Base-by-base conservation (phyloP, 2,329 filamentous ascomycete genomes). In the Tolypocladium cylindrosporum region DNA sequence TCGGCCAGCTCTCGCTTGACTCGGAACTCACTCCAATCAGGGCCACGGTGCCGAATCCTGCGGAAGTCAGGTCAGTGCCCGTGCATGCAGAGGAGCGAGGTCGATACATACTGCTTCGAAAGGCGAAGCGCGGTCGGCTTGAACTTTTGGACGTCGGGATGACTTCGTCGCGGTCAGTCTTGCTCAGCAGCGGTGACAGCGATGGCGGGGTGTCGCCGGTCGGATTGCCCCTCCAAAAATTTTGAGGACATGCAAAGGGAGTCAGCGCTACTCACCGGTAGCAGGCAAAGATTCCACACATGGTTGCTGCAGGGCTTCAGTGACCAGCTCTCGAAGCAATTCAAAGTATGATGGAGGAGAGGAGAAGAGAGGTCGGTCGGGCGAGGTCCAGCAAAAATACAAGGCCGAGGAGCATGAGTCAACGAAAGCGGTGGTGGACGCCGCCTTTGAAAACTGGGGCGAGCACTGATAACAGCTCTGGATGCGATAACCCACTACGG, bases 231-330 rank as follows among this genome's bases (percentile, higher is more conserved):
- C 65, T 67, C 63, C 68, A 64, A 64, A 67, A 66, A 57, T 57
- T 57, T 56, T 57, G 55, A 55, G n/a, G 10, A 11, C 57, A 31
- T 31, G 50, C 56, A 54, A 21, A 37, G 45, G 54, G 21, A 53
- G 54, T 43, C 57, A 21, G 39, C 34, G 14, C 19, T 43, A 45
- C 86, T 73, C 78, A 96, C 91, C 84, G 81, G 77, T 97, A 90
- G 78, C 92, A 97, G 69, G 91, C 92, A 76, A 97, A 97, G 71
- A 97, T 96, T 76, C 91, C 91, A 87, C 91, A 96, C 91, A 96
- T 96, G 68, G 74, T 88, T 80, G 71, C 73, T 68, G 69, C 66
- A 61, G 55, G 52, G 11, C 55, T 57, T 41, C 50, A 54, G 53
- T 31, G 24, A 52, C 21, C 34, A 51, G 52, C 21, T 48, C 34